Percentiles rank a stretch among this genome's conserved stretches.
Conservation (phyloP, 148 eudicot genomes). For the Chenopodium berlandieri region DNA sequence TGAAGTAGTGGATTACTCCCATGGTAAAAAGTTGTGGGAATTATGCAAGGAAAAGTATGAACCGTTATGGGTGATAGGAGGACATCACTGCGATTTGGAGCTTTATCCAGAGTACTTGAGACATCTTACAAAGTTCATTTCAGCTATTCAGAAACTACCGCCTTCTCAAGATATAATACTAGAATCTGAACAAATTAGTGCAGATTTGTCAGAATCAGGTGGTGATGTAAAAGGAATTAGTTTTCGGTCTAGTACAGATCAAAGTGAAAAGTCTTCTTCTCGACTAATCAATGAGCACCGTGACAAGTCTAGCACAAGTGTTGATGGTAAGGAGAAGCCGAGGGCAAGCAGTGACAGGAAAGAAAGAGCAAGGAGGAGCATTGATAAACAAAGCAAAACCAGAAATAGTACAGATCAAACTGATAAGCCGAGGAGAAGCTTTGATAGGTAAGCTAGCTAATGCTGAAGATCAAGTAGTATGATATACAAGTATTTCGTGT, state of each 20-base stretch:
- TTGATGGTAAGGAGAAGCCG: conserved; percentile 20
- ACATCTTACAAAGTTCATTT: conserved; percentile 44
- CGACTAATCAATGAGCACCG: conserved; percentile 10
- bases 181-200: not conserved
- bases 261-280: conserved; percentile 16
- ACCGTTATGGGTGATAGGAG: conserved; percentile 52
- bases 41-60: conserved; percentile 52
- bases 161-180: not conserved
- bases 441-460: conserved; percentile 51
- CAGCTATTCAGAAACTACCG: conserved; percentile 33
- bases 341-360: conserved; percentile 32
- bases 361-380: conserved; percentile 31
- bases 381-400: conserved; percentile 32
- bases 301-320: conserved; percentile 32
- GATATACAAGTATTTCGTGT: no score
- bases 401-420: conserved; percentile 37
- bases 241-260: conserved; percentile 27
- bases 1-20: conserved; percentile 43
- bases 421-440: conserved; percentile 58
- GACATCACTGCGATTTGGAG: conserved; percentile 48
- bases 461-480: not conserved
- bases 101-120: conserved; percentile 39
- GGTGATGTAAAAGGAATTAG: conserved; percentile 20
- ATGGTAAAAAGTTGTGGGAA: conserved; percentile 46
- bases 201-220: conserved; percentile 11